Percentiles rank a stretch among this genome's conserved stretches.
These are phyloP conservation scores for Fomitopsis schrenkii DNA, from an alignment of 1,284 basidiomycete genomes.

Conservation along the genomic window DNA sequence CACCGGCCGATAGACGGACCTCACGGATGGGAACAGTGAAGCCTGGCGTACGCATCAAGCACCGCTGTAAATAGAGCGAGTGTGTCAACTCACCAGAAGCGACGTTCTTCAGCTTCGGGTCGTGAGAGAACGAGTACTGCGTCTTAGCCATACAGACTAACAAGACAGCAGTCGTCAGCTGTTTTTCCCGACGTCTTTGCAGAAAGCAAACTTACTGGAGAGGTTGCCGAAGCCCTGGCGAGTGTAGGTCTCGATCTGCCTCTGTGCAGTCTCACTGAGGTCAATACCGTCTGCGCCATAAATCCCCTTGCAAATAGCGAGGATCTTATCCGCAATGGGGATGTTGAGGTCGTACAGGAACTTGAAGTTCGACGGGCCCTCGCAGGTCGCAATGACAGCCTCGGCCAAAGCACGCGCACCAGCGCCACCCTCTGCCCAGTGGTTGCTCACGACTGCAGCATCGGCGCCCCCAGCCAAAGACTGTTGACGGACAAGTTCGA, in stretches of 20 bases:
- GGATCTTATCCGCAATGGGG: slow-evolving; percentile 86
- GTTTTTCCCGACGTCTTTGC: not conserved
- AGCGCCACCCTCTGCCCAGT: slow-evolving; percentile 93
- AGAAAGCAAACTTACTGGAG: slow-evolving; percentile 57
- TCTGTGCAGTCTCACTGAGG: slow-evolving; percentile 77
- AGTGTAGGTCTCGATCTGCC: slow-evolving; percentile 90
- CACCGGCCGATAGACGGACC: slow-evolving; percentile 88
- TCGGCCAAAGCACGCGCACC: slow-evolving; percentile 87
- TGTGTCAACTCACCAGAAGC: slow-evolving; percentile 50
- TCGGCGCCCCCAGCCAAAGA: slow-evolving; percentile 89
- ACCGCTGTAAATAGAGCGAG: not conserved
- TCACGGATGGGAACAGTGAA: slow-evolving; percentile 94
- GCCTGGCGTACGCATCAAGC: slow-evolving; percentile 35
- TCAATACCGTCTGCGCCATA: slow-evolving; percentile 91
- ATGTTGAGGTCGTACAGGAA: slow-evolving; percentile 88
- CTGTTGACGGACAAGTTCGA: slow-evolving; percentile 80
- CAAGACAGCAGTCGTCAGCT: slow-evolving; percentile 6
- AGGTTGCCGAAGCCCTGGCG: slow-evolving; percentile 82
- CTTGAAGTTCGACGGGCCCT: slow-evolving; percentile 80
- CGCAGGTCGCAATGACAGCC: slow-evolving; percentile 82
- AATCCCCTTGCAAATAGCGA: slow-evolving; percentile 83
- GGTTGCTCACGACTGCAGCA: slow-evolving; percentile 92
- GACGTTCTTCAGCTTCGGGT: slow-evolving; percentile 88
- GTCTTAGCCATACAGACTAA: slow-evolving; percentile 98
- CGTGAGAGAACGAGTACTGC: slow-evolving; percentile 93